Base-by-base conservation (phyloP, 1,139 yeast genomes). In the Citeromyces siamensis region DNA sequence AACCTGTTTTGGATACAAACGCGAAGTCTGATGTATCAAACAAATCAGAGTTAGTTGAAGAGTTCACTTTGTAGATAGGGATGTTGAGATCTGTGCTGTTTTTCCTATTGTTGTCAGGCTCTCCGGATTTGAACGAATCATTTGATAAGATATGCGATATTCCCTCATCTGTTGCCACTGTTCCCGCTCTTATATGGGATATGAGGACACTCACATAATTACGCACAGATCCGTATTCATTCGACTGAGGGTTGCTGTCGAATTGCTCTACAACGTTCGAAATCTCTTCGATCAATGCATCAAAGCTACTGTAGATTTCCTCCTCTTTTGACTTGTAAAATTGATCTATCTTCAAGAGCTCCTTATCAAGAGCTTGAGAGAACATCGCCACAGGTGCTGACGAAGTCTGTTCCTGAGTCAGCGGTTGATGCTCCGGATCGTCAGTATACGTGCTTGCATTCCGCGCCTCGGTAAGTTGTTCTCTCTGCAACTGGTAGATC, bases 261-360 rank as follows among this genome's bases (percentile, higher is more conserved):
- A 32, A 37, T n/a, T 22, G 21, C 18, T 34, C 28, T 5, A 23
- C 28, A 23, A 23, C 28, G 14, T 23, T 14, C 10, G 28, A 23
- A 2, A 49, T 39, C 3, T 36, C 37, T 21, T 38, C 43, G 16
- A 54, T 38, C 22, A 22, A 32, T 2, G 35, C 20, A 37, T 64
- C 66, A 47, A 66, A 71, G 37, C 67, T 71, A 10, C 46, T 54
- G 38, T 53, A 62, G 3, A 75, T 56, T 43, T 69, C 72, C 16
- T 52, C 50, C 48, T 73, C 79, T 40, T 71, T 74, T 5, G 48
- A 45, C 31, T 51, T 49, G 51, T 68, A 77, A 48, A 80, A 80
- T n/a, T 51, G 51, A 49, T 70, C 68, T 32, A 81, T 66, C 48
- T 76, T 77, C 28, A 50, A 48, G 41, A 75, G 61, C 50, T 80